These are phyloP conservation scores for Rauvolfia tetraphylla DNA, from an alignment of 257 asterid genomes.

Conservation along the genomic window DNA sequence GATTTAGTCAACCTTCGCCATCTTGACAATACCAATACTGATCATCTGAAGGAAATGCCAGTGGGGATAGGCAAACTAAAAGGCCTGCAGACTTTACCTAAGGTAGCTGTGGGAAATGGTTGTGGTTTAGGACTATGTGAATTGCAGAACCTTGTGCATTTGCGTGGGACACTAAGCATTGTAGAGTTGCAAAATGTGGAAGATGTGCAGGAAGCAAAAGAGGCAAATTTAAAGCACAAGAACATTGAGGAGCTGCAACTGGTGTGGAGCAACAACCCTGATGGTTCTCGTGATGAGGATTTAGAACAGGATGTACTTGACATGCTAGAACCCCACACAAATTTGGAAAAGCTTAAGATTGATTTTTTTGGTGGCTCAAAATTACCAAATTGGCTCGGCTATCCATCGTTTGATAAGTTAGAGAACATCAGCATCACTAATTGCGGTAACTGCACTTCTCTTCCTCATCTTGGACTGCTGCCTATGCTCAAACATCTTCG, in stretches of 20 bases:
- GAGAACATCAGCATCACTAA: slow-evolving; percentile 36
- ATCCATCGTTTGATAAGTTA: slow-evolving; percentile 35
- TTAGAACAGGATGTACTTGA: slow-evolving; percentile 46
- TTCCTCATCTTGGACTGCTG: slow-evolving; percentile 62
- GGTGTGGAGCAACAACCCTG: slow-evolving; percentile 44
- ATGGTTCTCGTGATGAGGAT: slow-evolving; percentile 22
- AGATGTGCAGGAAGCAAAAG: slow-evolving; percentile 50
- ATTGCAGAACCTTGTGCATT: slow-evolving; percentile 31
- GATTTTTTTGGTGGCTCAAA: slow-evolving; percentile 39
- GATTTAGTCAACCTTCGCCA: too few species aligned
- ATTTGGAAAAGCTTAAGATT: slow-evolving; percentile 45
- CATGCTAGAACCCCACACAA: slow-evolving; percentile 44
- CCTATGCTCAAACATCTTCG: slow-evolving; percentile 51
- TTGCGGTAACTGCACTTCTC: slow-evolving; percentile 41
- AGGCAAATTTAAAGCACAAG: slow-evolving; percentile 40
- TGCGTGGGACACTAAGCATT: slow-evolving; percentile 50
- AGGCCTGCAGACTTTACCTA: slow-evolving; percentile 50
- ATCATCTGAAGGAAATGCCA: slow-evolving; percentile 53
- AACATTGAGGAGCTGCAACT: slow-evolving; percentile 47
- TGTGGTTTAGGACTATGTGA: slow-evolving; percentile 48
- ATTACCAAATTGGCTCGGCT: slow-evolving; percentile 66
- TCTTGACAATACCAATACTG: slow-evolving; percentile 55
- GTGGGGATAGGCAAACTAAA: slow-evolving; percentile 40
- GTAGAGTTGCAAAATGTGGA: slow-evolving; percentile 52
- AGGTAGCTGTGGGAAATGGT: slow-evolving; percentile 42